Percentiles rank a stretch among this genome's conserved stretches.
Evolutionary conservation across 768 basidiomycete genomes (phyloP).

Genomic region (Thelephora aurantiotincta): DNA sequence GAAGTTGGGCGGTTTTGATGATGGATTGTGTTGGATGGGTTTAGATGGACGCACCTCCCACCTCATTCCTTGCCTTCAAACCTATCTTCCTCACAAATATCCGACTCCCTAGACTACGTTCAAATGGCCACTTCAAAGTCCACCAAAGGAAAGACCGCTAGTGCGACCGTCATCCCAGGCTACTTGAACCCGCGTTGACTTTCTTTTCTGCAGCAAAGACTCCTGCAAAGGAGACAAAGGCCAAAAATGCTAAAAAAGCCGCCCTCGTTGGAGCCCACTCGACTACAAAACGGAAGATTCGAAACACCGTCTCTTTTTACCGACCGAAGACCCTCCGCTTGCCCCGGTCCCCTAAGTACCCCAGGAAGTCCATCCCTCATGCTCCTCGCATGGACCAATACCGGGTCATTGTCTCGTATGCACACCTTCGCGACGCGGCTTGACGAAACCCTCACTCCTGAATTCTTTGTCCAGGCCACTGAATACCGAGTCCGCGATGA

Average conservation of each 20-base stretch:
- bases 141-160: constrained; percentile 44
- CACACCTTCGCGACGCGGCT: constrained; percentile 9
- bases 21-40: no score
- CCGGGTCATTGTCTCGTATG: constrained; percentile 83
- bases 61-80: no score
- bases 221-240: constrained; percentile 41
- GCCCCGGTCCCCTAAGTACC: constrained; percentile 78
- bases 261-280: constrained; percentile 78
- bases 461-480: constrained; percentile 39
- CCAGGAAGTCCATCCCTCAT: constrained; percentile 89
- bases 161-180: constrained; percentile 17
- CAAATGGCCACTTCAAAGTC: constrained; percentile 59
- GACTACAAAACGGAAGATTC: constrained; percentile 65
- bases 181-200: background rate
- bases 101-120: no score
- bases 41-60: no score
- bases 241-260: constrained; percentile 93
- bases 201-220: constrained; percentile 5
- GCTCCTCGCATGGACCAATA: constrained; percentile 93
- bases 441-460: background rate
- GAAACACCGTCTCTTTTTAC: constrained; percentile 84
- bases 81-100: no score
- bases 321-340: constrained; percentile 89
- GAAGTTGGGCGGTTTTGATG: no score
- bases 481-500: constrained; percentile 97